Percentiles rank a stretch among this genome's conserved stretches.
Conservation (phyloP, 2,329 filamentous ascomycete genomes). For the Fusarium sp. region DNA sequence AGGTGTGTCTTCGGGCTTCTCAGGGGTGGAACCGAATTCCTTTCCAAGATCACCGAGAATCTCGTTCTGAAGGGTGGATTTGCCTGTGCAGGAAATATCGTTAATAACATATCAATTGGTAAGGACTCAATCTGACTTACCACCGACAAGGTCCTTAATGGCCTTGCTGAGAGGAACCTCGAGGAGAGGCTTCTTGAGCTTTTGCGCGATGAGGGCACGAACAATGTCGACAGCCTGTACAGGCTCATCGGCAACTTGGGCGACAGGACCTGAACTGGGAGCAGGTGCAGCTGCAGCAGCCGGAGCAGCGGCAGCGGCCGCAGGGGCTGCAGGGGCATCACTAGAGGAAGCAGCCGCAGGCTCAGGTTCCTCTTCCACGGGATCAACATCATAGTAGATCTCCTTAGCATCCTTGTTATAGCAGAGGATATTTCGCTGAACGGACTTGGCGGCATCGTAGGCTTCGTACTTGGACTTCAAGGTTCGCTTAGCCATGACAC, state of each 20-base stretch:
- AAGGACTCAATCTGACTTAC: constrained; percentile 63
- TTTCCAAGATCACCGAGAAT: constrained; percentile 98
- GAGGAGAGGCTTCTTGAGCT: constrained; percentile 91
- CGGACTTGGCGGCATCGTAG: constrained; percentile 95
- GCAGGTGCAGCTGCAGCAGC: constrained; percentile 67
- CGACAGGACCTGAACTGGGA: constrained; percentile 84
- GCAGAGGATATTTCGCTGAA: constrained; percentile 97
- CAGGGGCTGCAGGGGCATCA: constrained; percentile 62
- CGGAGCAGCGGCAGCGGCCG: constrained; percentile 65
- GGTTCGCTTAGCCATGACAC: constrained; percentile 96
- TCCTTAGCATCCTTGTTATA: constrained; percentile 99
- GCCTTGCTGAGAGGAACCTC: constrained; percentile 95
- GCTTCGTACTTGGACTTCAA: constrained; percentile 98
- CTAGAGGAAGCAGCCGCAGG: constrained; percentile 61
- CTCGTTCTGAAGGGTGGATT: constrained; percentile 98
- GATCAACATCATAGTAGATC: constrained; percentile 99
- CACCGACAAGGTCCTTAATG: constrained; percentile 97
- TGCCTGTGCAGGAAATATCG: constrained; percentile 66
- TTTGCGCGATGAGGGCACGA: constrained; percentile 90
- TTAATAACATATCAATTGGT: constrained; percentile 12
- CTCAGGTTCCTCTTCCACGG: constrained; percentile 88
- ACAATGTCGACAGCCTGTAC: constrained; percentile 91
- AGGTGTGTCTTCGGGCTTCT: constrained; percentile 97
- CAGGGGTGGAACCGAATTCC: constrained; percentile 96
- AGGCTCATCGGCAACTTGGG: constrained; percentile 85